Evolutionary conservation across 495 filamentous ascomycete genomes (phyloP).

Genomic region (Pseudevernia furfuracea): DNA sequence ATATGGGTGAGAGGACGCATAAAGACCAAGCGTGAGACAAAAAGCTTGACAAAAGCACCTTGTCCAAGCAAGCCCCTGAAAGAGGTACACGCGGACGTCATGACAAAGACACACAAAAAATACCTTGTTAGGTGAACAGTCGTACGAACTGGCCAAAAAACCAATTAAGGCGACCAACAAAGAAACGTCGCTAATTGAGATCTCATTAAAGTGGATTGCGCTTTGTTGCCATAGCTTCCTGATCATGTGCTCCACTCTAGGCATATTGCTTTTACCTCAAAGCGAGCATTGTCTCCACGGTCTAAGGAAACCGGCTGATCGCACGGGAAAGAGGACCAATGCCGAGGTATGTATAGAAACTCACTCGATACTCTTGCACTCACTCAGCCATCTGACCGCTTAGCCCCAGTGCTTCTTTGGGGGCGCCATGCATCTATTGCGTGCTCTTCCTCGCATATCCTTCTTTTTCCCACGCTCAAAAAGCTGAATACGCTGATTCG

Average conservation of each 20-base stretch:
- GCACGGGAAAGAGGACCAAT: not conserved
- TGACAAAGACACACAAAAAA: not conserved
- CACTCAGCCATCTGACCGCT: not conserved
- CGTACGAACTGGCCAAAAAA: not conserved
- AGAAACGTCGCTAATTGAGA: not conserved
- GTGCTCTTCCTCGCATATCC: not conserved
- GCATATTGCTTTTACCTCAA: too few species aligned
- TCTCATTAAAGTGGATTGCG: not conserved
- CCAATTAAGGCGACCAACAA: not conserved
- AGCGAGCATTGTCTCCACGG: too few species aligned
- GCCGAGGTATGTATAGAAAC: not conserved
- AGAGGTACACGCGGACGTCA: not conserved
- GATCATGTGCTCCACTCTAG: not conserved
- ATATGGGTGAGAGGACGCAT: not conserved
- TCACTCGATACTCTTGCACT: not conserved
- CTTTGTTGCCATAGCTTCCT: not conserved
- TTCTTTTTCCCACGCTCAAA: not conserved
- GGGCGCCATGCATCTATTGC: not conserved
- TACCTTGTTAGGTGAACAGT: not conserved
- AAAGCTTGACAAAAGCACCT: not conserved
- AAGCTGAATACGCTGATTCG: not conserved
- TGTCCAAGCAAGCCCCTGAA: not conserved
- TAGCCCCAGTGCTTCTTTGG: not conserved
- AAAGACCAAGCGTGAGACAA: not conserved
- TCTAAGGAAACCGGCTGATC: too few species aligned